Evolutionary conservation across 2,329 filamentous ascomycete species (phyloP).

Genomic region (Calonectria montana): DNA sequence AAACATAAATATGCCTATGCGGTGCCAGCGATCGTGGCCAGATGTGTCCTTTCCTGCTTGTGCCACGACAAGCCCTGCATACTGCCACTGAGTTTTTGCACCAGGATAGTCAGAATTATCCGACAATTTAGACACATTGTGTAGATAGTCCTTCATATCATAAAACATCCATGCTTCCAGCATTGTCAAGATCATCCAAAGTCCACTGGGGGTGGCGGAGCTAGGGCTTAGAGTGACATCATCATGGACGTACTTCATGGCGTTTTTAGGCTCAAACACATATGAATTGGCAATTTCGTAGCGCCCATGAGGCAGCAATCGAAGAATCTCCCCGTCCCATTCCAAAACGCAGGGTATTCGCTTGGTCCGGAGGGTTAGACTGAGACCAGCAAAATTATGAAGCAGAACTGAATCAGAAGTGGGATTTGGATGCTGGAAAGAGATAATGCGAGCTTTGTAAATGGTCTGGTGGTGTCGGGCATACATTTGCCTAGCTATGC

Average conservation of each 20-base stretch:
- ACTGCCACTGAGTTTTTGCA: not conserved
- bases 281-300: not conserved
- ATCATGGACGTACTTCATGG: slow-evolving; percentile 17
- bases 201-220: not conserved
- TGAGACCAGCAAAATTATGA: slow-evolving; percentile 2
- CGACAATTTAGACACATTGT: not conserved
- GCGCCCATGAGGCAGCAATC: not conserved
- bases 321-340: slow-evolving; percentile 18
- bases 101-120: not conserved
- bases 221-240: not conserved
- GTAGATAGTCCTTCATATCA: not conserved
- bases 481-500: slow-evolving; percentile 1
- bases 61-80: not conserved
- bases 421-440: not conserved
- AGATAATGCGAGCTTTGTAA: not conserved
- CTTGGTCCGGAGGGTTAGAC: slow-evolving; percentile 9
- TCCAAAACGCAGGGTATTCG: slow-evolving; percentile 11
- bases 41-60: not conserved
- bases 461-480: not conserved
- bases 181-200: slow-evolving; percentile 18
- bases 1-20: not conserved
- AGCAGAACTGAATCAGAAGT: not conserved
- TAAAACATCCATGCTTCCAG: not conserved
- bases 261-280: slow-evolving; percentile 2
- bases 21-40: not conserved